phyloP scores from a whole-genome alignment of 208 protist genomes.

The Vickermania spadyakhi region DNA sequence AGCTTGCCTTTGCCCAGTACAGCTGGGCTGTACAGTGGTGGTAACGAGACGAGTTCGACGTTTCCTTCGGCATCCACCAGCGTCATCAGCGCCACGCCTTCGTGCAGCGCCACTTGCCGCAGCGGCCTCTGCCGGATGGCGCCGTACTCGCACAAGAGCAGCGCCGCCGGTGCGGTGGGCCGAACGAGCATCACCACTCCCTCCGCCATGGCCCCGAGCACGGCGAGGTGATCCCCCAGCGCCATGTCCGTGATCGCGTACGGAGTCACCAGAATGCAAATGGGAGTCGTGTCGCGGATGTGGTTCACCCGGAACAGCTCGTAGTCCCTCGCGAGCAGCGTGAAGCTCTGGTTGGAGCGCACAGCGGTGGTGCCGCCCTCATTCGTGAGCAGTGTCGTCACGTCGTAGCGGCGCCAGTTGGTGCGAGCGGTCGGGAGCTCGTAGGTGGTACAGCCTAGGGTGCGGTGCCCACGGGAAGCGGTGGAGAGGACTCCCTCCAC shows the following conservation, averaged over 20 bases:
- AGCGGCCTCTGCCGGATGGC: constrained; percentile 24
- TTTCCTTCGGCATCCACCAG: constrained; percentile 39
- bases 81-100: constrained; percentile 24
- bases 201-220: constrained; percentile 5
- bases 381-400: background rate
- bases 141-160: constrained; percentile 22
- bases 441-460: background rate
- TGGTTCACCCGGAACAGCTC: constrained; percentile 20
- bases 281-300: constrained; percentile 5
- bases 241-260: constrained; percentile 9
- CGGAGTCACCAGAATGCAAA: background rate
- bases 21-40: constrained; percentile 7
- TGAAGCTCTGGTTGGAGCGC: constrained; percentile 7
- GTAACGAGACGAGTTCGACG: constrained; percentile 53
- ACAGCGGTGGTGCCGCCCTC: background rate
- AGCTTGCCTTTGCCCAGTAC: constrained; percentile 1
- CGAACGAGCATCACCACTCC: constrained; percentile 32
- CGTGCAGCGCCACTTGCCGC: constrained; percentile 30
- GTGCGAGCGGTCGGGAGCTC: background rate
- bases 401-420: background rate
- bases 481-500: background rate
- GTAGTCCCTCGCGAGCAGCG: constrained; percentile 17
- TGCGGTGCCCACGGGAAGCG: background rate
- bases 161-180: constrained; percentile 5
- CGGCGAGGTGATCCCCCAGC: background rate